Conservation (phyloP, 768 basidiomycete genomes). For the Leccinum pellstonianum region DNA sequence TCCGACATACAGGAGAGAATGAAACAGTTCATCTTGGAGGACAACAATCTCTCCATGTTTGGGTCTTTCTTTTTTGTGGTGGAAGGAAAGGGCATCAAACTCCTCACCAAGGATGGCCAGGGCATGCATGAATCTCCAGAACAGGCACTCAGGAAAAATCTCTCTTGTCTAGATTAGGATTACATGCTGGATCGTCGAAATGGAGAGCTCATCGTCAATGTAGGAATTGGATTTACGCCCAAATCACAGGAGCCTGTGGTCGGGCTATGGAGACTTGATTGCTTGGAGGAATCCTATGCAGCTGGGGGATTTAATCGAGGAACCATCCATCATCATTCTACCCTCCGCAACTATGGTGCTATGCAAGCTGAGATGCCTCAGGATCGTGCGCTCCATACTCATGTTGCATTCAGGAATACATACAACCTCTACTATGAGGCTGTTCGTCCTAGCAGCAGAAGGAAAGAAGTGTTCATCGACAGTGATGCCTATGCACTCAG, state of each 20-base stretch:
- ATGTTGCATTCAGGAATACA: slow-evolving; percentile 13
- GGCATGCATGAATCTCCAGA: neutral
- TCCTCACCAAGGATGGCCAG: slow-evolving; percentile 10
- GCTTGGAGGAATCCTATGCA: neutral
- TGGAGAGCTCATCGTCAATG: slow-evolving; percentile 4
- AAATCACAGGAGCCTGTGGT: neutral
- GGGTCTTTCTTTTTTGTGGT: slow-evolving; percentile 14
- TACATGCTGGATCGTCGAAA: slow-evolving; percentile 3
- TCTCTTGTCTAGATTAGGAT: slow-evolving; percentile 4
- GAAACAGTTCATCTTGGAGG: neutral
- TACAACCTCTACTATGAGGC: slow-evolving; percentile 22
- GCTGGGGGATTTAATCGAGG: neutral
- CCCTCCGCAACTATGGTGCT: neutral
- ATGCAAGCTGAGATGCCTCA: slow-evolving; percentile 18
- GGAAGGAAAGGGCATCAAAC: slow-evolving; percentile 16
- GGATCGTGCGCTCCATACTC: slow-evolving; percentile 1
- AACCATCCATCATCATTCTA: neutral
- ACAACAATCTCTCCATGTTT: neutral
- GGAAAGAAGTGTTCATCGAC: neutral
- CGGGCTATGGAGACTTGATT: neutral
- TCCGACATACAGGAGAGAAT: neutral
- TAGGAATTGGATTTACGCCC: neutral
- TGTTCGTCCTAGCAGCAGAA: slow-evolving; percentile 4
- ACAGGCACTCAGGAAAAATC: neutral
- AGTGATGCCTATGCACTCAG: slow-evolving; percentile 11